Evolutionary conservation across 495 filamentous ascomycete genomes (phyloP).

Genomic region (Clavariopsis aquatica): DNA sequence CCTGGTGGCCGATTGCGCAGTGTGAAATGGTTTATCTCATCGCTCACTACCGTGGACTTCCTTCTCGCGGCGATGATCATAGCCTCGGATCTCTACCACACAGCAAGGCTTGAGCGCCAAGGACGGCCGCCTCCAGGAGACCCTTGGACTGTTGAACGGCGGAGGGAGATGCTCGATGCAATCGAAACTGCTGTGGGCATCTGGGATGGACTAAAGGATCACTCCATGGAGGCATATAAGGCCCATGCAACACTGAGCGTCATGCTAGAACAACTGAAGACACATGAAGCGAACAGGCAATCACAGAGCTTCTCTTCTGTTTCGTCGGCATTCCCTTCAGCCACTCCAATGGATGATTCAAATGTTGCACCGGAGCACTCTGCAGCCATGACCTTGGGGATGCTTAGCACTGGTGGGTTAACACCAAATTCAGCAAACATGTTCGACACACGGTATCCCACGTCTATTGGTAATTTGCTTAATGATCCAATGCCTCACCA

Average conservation of each 20-base stretch:
- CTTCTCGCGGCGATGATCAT: conserved; percentile 88
- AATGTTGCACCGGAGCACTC: conserved; percentile 57
- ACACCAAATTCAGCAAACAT: conserved; percentile 58
- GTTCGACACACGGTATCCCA: conserved; percentile 35
- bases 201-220: conserved; percentile 72
- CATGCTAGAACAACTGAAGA: conserved; percentile 75
- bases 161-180: conserved; percentile 71
- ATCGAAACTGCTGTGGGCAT: conserved; percentile 73
- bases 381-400: conserved; percentile 79
- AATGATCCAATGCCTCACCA: conserved; percentile 39
- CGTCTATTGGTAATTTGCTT: conserved; percentile 56
- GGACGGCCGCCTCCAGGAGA: conserved; percentile 43
- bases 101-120: conserved; percentile 47
- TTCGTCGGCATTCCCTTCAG: conserved; percentile 36
- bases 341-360: conserved; percentile 44
- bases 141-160: conserved; percentile 70
- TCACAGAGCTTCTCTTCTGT: conserved; percentile 26
- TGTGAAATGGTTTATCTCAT: conserved; percentile 75
- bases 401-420: conserved; percentile 71
- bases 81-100: conserved; percentile 68
- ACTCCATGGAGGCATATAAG: conserved; percentile 87
- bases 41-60: conserved; percentile 79
- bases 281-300: conserved; percentile 37
- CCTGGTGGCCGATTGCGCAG: conserved; percentile 69
- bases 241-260: conserved; percentile 72